phyloP scores from a whole-genome alignment of 139 green algal species.

The Chlorella sp. region DNA sequence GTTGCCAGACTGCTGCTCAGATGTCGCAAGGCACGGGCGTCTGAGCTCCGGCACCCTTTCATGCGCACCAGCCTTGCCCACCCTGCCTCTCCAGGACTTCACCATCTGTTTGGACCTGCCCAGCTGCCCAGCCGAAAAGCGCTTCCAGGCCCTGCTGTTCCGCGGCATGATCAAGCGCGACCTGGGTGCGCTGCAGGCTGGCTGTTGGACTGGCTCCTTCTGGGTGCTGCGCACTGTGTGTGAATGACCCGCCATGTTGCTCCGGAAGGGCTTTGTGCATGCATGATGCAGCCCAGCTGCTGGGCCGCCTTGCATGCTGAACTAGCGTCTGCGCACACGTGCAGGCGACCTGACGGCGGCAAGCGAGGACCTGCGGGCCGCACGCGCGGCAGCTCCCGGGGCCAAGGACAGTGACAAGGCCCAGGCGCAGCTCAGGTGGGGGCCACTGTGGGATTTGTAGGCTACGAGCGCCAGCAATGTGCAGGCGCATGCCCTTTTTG shows the following conservation, averaged over 20 bases:
- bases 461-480: no score
- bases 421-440: no score
- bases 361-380: background rate
- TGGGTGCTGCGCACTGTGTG: no score
- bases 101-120: conserved; percentile 11
- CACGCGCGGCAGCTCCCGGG: background rate
- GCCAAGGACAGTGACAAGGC: background rate
- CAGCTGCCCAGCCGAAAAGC: background rate
- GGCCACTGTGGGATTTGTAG: no score
- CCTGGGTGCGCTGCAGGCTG: background rate
- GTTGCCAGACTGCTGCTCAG: no score
- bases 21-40: no score
- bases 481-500: no score
- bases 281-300: no score
- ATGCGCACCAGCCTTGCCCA: no score
- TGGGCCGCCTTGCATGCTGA: no score
- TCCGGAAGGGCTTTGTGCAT: background rate
- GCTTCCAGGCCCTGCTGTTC: conserved; percentile 4
- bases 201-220: no score
- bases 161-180: background rate
- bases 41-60: no score
- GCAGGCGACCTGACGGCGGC: conserved; percentile 10
- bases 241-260: background rate
- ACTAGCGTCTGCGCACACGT: background rate
- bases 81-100: conserved; percentile 24